Evolutionary conservation across 2,329 filamentous ascomycete genomes (phyloP).

Genomic region (Thelonectria olida): DNA sequence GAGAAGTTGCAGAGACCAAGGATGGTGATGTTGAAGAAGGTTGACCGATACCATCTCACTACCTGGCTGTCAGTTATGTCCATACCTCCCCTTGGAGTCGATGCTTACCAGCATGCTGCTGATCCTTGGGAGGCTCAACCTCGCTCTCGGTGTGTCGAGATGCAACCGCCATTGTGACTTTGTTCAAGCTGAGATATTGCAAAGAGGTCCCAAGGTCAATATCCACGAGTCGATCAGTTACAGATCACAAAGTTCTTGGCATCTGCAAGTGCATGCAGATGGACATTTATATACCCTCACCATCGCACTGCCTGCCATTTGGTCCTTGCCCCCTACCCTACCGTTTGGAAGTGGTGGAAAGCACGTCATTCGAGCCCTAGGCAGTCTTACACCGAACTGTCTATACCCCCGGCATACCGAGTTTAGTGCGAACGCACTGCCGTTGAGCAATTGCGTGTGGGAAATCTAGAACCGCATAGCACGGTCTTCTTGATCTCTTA

Average conservation of each 20-base stretch:
- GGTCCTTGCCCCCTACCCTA: constrained; percentile 1
- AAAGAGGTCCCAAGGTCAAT: not conserved
- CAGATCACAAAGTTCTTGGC: constrained; percentile 2
- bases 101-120: constrained; percentile 42
- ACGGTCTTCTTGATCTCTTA: not conserved
- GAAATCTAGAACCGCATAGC: constrained; percentile 11
- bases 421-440: constrained; percentile 16
- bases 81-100: not conserved
- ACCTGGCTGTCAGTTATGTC: not conserved
- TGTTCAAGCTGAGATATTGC: not conserved
- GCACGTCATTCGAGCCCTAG: constrained; percentile 16
- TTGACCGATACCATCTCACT: constrained; percentile 76
- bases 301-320: not conserved
- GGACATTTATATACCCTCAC: constrained; percentile 29
- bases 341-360: constrained; percentile 4
- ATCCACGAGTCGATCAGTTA: not conserved
- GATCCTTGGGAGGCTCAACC: constrained; percentile 40
- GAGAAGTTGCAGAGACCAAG: constrained; percentile 76
- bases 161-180: constrained; percentile 25
- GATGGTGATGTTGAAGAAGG: constrained; percentile 77
- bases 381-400: constrained; percentile 9
- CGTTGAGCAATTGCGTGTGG: constrained; percentile 5
- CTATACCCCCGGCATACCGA: constrained; percentile 1
- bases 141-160: constrained; percentile 35
- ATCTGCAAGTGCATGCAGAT: constrained; percentile 13